A percentile compares a stretch with the other conserved stretches of the same genome.
Conservation (phyloP, 441 rosid species). For the Pelargonium myrrhifolium region DNA sequence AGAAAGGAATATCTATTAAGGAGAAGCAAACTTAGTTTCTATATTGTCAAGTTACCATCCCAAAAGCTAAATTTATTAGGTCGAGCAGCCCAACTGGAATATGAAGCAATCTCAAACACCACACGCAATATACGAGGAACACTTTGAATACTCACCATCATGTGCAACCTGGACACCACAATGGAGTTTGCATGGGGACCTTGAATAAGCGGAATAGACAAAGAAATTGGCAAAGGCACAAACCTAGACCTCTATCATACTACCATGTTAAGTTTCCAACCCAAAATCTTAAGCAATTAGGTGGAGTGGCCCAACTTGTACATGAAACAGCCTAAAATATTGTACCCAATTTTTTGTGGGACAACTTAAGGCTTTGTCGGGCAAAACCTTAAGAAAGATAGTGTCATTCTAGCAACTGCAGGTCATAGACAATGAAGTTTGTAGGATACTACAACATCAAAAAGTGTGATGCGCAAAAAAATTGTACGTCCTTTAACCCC, state of each 20-base stretch:
- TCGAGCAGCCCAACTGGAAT: not conserved
- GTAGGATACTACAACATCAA: constrained; percentile 1
- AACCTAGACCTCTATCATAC: not conserved
- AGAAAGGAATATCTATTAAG: not conserved
- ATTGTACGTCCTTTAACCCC: not conserved
- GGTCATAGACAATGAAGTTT: not conserved
- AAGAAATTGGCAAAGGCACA: constrained; percentile 4
- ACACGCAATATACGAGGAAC: not conserved
- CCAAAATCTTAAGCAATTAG: not conserved
- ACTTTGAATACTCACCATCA: not conserved
- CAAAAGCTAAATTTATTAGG: not conserved
- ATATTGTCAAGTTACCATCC: too few relatives aligned
- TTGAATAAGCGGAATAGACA: not conserved
- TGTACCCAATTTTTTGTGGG: not conserved
- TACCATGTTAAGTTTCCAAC: not conserved
- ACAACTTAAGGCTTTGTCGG: not conserved
- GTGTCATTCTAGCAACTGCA: not conserved
- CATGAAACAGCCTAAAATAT: not conserved
- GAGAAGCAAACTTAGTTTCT: too few relatives aligned
- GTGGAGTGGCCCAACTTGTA: constrained; percentile 1
- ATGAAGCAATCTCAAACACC: constrained; percentile 8
- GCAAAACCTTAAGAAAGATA: not conserved
- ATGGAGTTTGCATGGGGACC: not conserved
- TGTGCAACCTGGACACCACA: constrained; percentile 3
- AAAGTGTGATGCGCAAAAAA: not conserved